Percentiles rank a stretch among this genome's conserved stretches.
Conservation (phyloP, 305 asterid genomes). For the Coffea humblotiana region DNA sequence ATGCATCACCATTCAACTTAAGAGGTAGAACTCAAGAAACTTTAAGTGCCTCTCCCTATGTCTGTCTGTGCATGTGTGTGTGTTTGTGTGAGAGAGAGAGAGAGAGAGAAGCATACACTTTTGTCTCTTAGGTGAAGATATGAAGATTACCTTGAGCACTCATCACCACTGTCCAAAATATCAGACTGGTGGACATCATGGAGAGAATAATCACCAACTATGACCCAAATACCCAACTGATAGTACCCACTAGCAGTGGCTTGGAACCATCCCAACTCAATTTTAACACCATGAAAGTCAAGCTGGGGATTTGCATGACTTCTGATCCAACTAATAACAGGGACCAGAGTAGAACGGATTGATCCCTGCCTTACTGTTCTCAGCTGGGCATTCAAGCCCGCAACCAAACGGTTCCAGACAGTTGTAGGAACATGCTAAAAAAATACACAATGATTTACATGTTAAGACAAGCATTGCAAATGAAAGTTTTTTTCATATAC, state of each 20-base stretch:
- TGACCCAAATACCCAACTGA: slow-evolving; percentile 86
- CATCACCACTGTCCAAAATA: slow-evolving; percentile 50
- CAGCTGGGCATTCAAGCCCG: slow-evolving; percentile 90
- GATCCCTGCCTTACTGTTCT: slow-evolving; percentile 79
- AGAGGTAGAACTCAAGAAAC: background rate
- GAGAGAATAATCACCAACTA: slow-evolving; percentile 65
- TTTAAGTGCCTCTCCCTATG: background rate
- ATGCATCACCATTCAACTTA: slow-evolving; percentile 1
- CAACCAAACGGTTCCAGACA: slow-evolving; percentile 92
- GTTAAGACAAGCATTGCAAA: slow-evolving; percentile 6
- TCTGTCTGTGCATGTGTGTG: background rate
- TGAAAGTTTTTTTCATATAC: background rate
- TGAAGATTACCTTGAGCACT: slow-evolving; percentile 58
- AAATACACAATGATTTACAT: slow-evolving; percentile 19
- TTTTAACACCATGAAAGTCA: slow-evolving; percentile 85
- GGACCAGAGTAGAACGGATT: slow-evolving; percentile 67
- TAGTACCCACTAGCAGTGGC: slow-evolving; percentile 92
- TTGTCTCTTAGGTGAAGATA: slow-evolving; percentile 3
- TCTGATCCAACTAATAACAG: slow-evolving; percentile 70
- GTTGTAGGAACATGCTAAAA: slow-evolving; percentile 88
- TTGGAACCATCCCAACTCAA: slow-evolving; percentile 95
- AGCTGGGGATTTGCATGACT: slow-evolving; percentile 93
- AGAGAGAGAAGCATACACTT: background rate
- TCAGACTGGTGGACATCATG: slow-evolving; percentile 65
- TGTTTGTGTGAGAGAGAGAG: background rate